Evolutionary conservation across 1,139 yeast species (phyloP).

Genomic region (Magnusiomyces suaveolens): DNA sequence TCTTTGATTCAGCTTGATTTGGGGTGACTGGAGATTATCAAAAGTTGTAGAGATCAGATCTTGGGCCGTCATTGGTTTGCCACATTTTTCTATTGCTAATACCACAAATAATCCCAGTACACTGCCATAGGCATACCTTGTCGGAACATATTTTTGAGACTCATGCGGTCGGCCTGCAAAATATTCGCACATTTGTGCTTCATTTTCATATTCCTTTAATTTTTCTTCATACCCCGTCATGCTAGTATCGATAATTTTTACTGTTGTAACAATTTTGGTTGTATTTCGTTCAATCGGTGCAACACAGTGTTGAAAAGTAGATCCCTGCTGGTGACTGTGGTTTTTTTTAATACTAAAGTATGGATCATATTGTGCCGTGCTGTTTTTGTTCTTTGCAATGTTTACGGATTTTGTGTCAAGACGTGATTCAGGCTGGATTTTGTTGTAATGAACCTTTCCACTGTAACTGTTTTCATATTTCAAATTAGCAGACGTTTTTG

Average conservation of each 20-base stretch:
- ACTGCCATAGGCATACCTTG: slow-evolving; percentile 21
- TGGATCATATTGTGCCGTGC: slow-evolving; percentile 4
- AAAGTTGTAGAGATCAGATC: slow-evolving; percentile 13
- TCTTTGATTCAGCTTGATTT: slow-evolving; percentile 6
- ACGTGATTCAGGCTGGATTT: not conserved
- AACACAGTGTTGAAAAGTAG: not conserved
- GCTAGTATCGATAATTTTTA: slow-evolving; percentile 14
- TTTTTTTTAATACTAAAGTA: not conserved
- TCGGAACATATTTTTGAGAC: slow-evolving; percentile 15
- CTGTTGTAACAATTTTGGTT: slow-evolving; percentile 10
- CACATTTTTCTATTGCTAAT: slow-evolving; percentile 22
- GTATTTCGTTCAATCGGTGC: not conserved
- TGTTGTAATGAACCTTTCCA: not conserved
- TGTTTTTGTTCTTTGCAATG: slow-evolving; percentile 3
- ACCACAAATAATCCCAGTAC: slow-evolving; percentile 21
- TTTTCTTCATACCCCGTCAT: not conserved
- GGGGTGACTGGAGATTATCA: not conserved
- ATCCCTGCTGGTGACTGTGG: not conserved
- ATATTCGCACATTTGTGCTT: slow-evolving; percentile 25
- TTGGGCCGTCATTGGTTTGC: slow-evolving; percentile 17
- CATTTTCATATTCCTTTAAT: slow-evolving; percentile 16
- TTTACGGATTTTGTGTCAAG: not conserved
- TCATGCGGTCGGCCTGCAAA: slow-evolving; percentile 15
- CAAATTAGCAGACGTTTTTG: not conserved
- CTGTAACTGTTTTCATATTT: not conserved